Evolutionary conservation across 1,284 basidiomycete species (phyloP), one percentile per base, ranked within the genome.

Genomic region (Leccinum laetum): DNA sequence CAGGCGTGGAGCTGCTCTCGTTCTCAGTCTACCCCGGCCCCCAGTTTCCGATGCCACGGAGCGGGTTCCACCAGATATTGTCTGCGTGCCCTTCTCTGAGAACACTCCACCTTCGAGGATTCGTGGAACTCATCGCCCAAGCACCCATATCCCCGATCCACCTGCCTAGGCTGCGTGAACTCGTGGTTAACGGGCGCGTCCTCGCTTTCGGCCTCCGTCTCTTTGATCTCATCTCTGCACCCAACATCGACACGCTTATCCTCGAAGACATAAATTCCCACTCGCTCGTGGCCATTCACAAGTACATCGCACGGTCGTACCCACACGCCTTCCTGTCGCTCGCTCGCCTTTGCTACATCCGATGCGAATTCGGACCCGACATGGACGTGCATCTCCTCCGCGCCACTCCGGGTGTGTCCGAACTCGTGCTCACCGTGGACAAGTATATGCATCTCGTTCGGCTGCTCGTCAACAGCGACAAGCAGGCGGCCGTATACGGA

Each of bases 391-490:
- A 78, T 18, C 65, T 75, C 41, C 72, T 78, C 44, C 74, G 72
- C 32, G 74, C 76, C 1, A 77, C 76, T 4, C 75, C 77, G 4
- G 37, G 65, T 44, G 39, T 75, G 24, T 65, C 71, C 4, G 72
- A 77, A 16, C 72, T 75, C 53, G 69, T 77, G 46, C 63, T 78
- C 18, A 73, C 72, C 32, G 66, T 78, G 13, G 77, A 75, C 60
- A 75, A 68, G 58, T 61, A 75, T 52, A 71, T 77, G 65, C 75
- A 71, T 16, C 70, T 75, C 53, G 35, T 78, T 1, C 72, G 75
- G 60, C 59, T 78, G 46, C 77, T 75, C 35, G 68, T 77, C 55
- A 75, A 75, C 11, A 77, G 76, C 52, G 77, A 78, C 60, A 75
- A 78, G 55, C 74, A 75, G 32, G 75, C 77, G 16, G 63, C 65